These are phyloP conservation scores for Tanacetum coccineum DNA, from an alignment of 129 eudicot genomes.

Conservation along the genomic window DNA sequence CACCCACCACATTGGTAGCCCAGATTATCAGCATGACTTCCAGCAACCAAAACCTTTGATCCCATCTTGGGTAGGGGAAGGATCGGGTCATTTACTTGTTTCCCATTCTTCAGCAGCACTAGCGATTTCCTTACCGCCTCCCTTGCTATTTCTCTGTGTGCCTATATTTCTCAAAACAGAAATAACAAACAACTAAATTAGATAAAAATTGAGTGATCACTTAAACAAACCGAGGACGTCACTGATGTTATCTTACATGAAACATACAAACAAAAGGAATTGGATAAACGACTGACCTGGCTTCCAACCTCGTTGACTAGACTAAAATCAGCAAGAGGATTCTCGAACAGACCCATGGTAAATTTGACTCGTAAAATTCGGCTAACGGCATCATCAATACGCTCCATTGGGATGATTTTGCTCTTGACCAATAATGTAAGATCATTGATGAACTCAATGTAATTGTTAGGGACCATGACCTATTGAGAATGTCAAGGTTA, in stretches of 20 bases:
- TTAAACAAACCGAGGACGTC: background rate
- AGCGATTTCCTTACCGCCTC: conserved; percentile 63
- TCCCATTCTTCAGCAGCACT: conserved; percentile 65
- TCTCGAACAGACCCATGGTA: conserved; percentile 76
- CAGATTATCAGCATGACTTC: conserved; percentile 65
- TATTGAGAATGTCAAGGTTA: conserved; percentile 23
- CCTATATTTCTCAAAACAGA: conserved; percentile 25
- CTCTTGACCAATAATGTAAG: conserved; percentile 70
- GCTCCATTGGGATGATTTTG: conserved; percentile 61
- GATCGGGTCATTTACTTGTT: conserved; percentile 30
- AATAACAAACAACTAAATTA: background rate
- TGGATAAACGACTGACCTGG: conserved; percentile 41
- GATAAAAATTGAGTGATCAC: background rate
- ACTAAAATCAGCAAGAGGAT: conserved; percentile 75
- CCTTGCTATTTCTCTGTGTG: conserved; percentile 59
- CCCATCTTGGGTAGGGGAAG: conserved; percentile 53
- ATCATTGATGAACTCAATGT: conserved; percentile 62
- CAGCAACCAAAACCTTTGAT: conserved; percentile 54
- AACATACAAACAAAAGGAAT: background rate
- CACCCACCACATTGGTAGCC: conserved; percentile 83
- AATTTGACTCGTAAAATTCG: conserved; percentile 80
- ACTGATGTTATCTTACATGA: background rate
- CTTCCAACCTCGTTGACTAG: conserved; percentile 69
- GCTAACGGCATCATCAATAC: conserved; percentile 86
- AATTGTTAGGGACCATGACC: conserved; percentile 79